A percentile compares a stretch with the other conserved stretches of the same genome.
phyloP scores from a whole-genome alignment of 352 stramenopile species.

The Globisporangium viniferum region DNA sequence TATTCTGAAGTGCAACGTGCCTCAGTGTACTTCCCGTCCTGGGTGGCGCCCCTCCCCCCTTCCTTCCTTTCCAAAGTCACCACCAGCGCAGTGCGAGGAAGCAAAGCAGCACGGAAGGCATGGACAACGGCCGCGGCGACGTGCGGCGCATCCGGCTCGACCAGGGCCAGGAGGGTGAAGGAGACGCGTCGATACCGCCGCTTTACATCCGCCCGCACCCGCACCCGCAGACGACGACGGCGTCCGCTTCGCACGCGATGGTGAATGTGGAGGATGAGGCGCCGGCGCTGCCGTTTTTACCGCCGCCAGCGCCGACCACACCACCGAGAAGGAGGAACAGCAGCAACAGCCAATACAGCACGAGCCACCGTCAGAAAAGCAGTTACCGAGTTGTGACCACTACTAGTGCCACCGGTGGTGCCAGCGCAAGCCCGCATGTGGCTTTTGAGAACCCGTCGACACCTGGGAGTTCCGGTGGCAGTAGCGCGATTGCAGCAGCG shows the following conservation, averaged over 20 bases:
- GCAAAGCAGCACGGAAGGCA: constrained; percentile 6
- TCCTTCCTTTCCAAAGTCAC: constrained; percentile 7
- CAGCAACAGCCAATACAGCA: neutral
- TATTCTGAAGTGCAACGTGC: neutral
- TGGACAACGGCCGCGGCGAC: constrained; percentile 5
- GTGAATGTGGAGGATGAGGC: neutral
- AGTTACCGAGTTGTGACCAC: neutral
- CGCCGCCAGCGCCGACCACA: constrained; percentile 4
- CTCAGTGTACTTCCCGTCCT: neutral
- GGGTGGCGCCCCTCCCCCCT: constrained; percentile 1
- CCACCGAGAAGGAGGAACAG: constrained; percentile 7
- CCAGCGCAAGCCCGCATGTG: constrained; percentile 5
- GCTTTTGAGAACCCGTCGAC: neutral
- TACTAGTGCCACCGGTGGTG: neutral
- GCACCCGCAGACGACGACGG: neutral
- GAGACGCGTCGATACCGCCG: constrained; percentile 2
- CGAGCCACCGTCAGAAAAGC: constrained; percentile 3
- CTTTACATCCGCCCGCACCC: constrained; percentile 3
- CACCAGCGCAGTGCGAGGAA: neutral
- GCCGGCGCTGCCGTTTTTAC: constrained; percentile 2
- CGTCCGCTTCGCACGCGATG: neutral
- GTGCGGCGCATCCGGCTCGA: constrained; percentile 15
- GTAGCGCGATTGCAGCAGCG: constrained; percentile 7
- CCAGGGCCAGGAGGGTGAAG: constrained; percentile 10
- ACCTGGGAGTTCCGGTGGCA: neutral